Conservation (phyloP, 2,329 filamentous ascomycete genomes). For the Chalaropsis thielavioides region DNA sequence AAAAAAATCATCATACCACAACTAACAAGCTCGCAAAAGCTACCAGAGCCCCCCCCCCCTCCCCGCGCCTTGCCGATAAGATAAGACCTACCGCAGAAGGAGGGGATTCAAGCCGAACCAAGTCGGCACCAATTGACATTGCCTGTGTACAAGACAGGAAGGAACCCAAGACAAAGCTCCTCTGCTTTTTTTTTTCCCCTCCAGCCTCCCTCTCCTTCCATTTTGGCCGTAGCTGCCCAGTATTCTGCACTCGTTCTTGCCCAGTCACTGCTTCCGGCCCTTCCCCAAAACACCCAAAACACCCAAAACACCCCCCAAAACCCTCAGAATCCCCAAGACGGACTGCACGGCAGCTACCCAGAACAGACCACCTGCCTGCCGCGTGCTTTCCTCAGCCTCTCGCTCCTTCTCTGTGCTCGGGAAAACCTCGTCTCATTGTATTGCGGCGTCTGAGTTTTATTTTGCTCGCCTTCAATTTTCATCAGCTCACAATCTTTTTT, state of each 20-base stretch:
- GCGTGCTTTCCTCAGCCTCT: background rate
- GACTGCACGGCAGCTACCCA: background rate
- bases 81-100: conserved; percentile 6
- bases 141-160: background rate
- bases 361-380: background rate
- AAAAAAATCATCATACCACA: conserved; percentile 1
- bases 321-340: background rate
- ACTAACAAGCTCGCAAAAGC: background rate
- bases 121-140: background rate
- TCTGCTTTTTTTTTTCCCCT: background rate
- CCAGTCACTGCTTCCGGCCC: background rate
- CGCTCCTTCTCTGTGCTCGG: conserved; percentile 6
- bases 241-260: too few relatives aligned
- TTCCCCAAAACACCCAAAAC: background rate
- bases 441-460: conserved; percentile 7
- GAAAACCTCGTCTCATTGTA: conserved; percentile 1
- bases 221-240: background rate
- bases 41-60: conserved; percentile 2
- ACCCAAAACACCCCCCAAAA: background rate
- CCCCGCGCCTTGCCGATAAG: conserved; percentile 13
- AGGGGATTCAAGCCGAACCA: background rate
- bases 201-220: background rate
- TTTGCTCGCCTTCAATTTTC: background rate
- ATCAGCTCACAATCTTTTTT: conserved; percentile 1
- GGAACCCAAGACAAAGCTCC: background rate